Percentiles rank a stretch among this genome's conserved stretches.
These are phyloP conservation scores for Cytidiella melzeri DNA, from an alignment of 768 basidiomycete species.

Conservation along the genomic window DNA sequence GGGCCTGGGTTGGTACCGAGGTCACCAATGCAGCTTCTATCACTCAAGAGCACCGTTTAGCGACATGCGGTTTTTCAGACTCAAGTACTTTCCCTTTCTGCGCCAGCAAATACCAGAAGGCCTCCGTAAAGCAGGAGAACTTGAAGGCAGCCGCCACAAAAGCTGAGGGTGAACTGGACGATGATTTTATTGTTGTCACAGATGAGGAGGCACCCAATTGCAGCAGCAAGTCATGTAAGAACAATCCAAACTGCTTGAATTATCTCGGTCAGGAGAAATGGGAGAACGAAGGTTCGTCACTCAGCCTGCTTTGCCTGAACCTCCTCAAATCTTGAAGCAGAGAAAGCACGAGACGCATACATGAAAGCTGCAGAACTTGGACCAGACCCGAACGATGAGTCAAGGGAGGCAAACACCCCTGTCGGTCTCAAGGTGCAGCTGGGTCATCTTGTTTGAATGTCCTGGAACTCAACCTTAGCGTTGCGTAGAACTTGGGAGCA, in stretches of 20 bases:
- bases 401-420: slow-evolving; percentile 50
- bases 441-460: not conserved
- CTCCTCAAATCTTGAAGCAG: slow-evolving; percentile 32
- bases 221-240: slow-evolving; percentile 57
- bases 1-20: slow-evolving; percentile 79
- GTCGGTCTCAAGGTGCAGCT: slow-evolving; percentile 70
- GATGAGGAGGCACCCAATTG: slow-evolving; percentile 59
- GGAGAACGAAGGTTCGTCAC: slow-evolving; percentile 60
- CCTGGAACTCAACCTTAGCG: not conserved
- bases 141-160: slow-evolving; percentile 18
- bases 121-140: not conserved
- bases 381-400: slow-evolving; percentile 44
- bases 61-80: slow-evolving; percentile 61
- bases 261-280: slow-evolving; percentile 81
- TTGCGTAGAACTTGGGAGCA: slow-evolving; percentile 83
- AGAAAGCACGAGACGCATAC: slow-evolving; percentile 43
- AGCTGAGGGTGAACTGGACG: slow-evolving; percentile 39
- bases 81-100: slow-evolving; percentile 50
- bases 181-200: slow-evolving; percentile 64
- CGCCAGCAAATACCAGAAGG: slow-evolving; percentile 41
- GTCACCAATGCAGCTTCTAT: slow-evolving; percentile 53
- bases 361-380: slow-evolving; percentile 48
- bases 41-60: slow-evolving; percentile 55
- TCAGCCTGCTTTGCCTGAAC: not conserved
- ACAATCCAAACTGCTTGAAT: slow-evolving; percentile 83